phyloP scores from a whole-genome alignment of 305 asterid species.

The Striga hermonthica region DNA sequence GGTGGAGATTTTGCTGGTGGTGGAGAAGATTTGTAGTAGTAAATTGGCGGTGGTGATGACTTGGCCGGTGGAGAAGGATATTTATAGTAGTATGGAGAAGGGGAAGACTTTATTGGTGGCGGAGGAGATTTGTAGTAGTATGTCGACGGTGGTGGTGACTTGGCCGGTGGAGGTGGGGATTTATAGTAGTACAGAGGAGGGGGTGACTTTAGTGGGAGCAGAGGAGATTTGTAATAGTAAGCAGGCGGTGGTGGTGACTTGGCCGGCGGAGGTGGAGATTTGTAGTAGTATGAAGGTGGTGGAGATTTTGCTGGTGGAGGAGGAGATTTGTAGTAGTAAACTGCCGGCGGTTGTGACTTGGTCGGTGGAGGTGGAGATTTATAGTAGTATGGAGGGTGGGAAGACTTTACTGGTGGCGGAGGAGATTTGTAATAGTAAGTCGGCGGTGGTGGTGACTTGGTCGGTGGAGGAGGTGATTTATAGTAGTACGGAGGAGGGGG shows the following conservation, averaged over 20 bases:
- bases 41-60: not conserved
- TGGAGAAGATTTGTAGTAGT: not conserved
- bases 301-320: not conserved
- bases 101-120: not conserved
- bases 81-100: not conserved
- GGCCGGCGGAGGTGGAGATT: not conserved
- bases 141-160: not conserved
- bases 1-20: not conserved
- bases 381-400: too few species aligned
- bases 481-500: constrained; percentile 6
- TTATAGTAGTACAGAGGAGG: not conserved
- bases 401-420: too few species aligned
- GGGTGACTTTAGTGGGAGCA: not conserved
- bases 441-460: not conserved
- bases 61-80: not conserved
- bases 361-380: too few species aligned
- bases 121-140: constrained; percentile 2
- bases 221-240: not conserved
- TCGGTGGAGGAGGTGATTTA: not conserved
- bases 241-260: not conserved
- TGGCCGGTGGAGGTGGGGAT: not conserved
- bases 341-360: too few species aligned
- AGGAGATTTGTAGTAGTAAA: not conserved
- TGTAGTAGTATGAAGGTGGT: not conserved
- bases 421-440: too few species aligned